Percentiles rank a stretch among this genome's conserved stretches.
phyloP scores from a whole-genome alignment of 768 basidiomycete species.

The Termitomyces sp. region DNA sequence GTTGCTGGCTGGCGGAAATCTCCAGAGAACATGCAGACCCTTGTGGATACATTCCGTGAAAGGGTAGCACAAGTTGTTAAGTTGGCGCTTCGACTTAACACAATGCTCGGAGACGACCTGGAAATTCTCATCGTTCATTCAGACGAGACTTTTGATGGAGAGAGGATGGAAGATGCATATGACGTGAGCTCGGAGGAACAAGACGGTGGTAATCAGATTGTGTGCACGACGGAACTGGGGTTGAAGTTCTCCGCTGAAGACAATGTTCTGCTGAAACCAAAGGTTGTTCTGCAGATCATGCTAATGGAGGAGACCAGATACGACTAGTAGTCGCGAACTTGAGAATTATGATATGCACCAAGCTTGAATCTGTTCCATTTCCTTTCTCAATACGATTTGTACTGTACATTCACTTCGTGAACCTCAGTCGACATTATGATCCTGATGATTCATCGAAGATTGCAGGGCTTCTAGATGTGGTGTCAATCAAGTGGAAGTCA shows the following conservation, averaged over 20 bases:
- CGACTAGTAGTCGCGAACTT: background rate
- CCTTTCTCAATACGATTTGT: background rate
- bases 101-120: background rate
- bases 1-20: background rate
- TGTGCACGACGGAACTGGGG: background rate
- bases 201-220: background rate
- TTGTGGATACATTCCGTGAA: background rate
- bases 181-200: background rate
- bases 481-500: background rate
- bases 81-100: background rate
- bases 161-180: background rate
- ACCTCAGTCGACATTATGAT: background rate
- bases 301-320: background rate
- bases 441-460: background rate
- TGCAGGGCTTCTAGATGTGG: background rate
- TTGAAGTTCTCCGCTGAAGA: background rate
- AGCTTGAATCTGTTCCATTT: background rate
- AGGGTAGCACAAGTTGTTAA: background rate
- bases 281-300: background rate
- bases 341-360: background rate
- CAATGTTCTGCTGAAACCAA: background rate
- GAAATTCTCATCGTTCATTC: background rate
- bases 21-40: background rate
- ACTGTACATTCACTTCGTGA: background rate
- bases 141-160: background rate